Percentiles rank a stretch among this genome's conserved stretches.
Evolutionary conservation across 768 basidiomycete species (phyloP).

Genomic region (Boletus coccyginus): DNA sequence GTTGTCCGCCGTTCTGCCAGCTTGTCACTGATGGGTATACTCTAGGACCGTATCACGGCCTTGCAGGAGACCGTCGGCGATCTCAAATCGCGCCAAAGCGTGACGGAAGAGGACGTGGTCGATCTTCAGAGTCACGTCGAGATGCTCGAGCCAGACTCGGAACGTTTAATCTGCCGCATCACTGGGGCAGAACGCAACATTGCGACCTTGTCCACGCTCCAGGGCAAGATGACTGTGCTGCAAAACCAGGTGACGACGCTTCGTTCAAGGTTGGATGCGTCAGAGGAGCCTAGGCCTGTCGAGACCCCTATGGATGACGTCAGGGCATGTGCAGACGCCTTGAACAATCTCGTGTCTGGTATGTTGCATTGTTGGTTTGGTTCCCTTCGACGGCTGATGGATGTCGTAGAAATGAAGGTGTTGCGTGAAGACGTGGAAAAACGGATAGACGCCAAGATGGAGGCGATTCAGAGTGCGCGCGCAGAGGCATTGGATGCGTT

Average conservation of each 20-base stretch:
- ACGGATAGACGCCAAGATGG: slow-evolving; percentile 47
- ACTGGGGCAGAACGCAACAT: slow-evolving; percentile 30
- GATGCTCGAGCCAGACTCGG: slow-evolving; percentile 35
- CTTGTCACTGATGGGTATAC: not conserved
- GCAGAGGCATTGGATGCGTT: slow-evolving; percentile 38
- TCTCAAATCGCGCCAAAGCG: slow-evolving; percentile 23
- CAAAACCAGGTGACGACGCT: slow-evolving; percentile 21
- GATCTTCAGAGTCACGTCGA: slow-evolving; percentile 39
- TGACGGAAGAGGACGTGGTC: slow-evolving; percentile 29
- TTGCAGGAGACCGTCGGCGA: slow-evolving; percentile 21
- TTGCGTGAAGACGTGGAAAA: slow-evolving; percentile 42
- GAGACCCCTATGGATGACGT: slow-evolving; percentile 22
- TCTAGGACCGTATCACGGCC: slow-evolving; percentile 23
- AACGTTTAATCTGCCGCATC: slow-evolving; percentile 27
- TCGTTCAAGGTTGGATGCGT: slow-evolving; percentile 20
- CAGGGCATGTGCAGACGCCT: slow-evolving; percentile 31
- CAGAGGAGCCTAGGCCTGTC: not conserved
- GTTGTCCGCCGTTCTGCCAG: not conserved
- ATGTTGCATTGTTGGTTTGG: slow-evolving; percentile 4
- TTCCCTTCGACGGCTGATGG: not conserved
- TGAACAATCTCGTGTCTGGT: slow-evolving; percentile 45
- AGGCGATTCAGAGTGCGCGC: slow-evolving; percentile 41
- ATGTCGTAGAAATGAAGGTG: slow-evolving; percentile 42
- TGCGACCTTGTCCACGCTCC: slow-evolving; percentile 28
- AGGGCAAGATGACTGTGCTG: slow-evolving; percentile 20